These are phyloP conservation scores for Leptoxyphium fumago DNA, from an alignment of 2,329 filamentous ascomycete genomes.

Conservation along the genomic window DNA sequence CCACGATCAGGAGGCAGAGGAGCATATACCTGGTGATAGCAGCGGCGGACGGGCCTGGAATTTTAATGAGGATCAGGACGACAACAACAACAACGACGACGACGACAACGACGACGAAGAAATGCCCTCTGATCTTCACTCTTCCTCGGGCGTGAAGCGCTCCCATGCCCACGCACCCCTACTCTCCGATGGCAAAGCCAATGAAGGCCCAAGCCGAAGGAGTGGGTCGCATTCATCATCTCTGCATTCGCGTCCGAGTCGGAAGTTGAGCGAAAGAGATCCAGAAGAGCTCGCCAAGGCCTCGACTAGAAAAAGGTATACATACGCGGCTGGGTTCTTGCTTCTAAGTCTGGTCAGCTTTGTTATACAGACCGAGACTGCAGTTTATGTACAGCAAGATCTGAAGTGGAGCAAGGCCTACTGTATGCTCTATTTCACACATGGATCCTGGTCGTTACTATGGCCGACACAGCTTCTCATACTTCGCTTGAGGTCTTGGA, in stretches of 20 bases:
- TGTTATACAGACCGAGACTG: constrained; percentile 87
- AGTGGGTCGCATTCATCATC: neutral
- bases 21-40: too few relatives aligned
- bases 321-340: constrained; percentile 73
- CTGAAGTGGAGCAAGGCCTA: constrained; percentile 97
- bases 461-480: constrained; percentile 77
- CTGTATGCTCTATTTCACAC: constrained; percentile 96
- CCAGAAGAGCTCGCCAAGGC: constrained; percentile 49
- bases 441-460: constrained; percentile 81
- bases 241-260: constrained; percentile 1
- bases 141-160: constrained; percentile 26
- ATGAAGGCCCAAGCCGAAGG: constrained; percentile 1
- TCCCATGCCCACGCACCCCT: constrained; percentile 29
- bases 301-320: constrained; percentile 68
- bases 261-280: constrained; percentile 53
- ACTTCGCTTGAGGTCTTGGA: constrained; percentile 63
- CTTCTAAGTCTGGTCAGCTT: constrained; percentile 73
- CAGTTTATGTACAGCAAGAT: constrained; percentile 84
- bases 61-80: constrained; percentile 7
- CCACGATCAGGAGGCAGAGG: neutral
- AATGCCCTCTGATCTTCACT: constrained; percentile 37
- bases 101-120: constrained; percentile 11
- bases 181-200: constrained; percentile 27
- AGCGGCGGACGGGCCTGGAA: too few relatives aligned
- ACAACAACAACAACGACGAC: constrained; percentile 5